Conservation (phyloP, 208 protist genomes). For the Leishmania tropica region DNA sequence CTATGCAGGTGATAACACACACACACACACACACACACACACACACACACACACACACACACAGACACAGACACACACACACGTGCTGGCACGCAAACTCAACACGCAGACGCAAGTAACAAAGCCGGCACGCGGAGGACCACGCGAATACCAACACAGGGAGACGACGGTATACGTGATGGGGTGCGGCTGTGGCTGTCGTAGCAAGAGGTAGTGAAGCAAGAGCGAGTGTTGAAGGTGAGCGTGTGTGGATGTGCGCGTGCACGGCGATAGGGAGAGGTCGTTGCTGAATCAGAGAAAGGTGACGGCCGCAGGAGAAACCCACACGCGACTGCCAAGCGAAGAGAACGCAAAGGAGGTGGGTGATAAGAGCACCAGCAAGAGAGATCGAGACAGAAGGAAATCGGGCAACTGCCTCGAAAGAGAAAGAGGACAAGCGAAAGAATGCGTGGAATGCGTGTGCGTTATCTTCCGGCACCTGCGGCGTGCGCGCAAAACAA, state of each 20-base stretch:
- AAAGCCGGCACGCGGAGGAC: conserved; percentile 1
- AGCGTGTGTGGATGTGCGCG: neutral
- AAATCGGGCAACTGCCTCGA: too few species aligned
- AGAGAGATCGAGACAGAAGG: neutral
- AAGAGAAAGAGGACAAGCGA: too few species aligned
- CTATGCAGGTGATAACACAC: neutral
- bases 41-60: neutral
- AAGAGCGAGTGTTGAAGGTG: neutral
- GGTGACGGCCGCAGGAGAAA: neutral
- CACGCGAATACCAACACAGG: neutral
- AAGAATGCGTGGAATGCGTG: neutral
- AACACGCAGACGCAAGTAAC: neutral
- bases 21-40: conserved; percentile 8
- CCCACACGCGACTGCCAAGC: neutral
- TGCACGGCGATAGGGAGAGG: neutral
- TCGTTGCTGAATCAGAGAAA: neutral
- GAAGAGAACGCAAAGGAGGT: neutral
- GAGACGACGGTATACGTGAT: conserved; percentile 10
- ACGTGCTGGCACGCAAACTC: neutral
- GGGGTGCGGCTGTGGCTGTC: neutral
- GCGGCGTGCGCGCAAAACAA: neutral
- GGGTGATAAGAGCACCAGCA: neutral
- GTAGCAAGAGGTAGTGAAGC: neutral
- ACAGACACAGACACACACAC: conserved; percentile 12
- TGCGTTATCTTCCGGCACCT: neutral